These are phyloP conservation scores for Escallonia rubra DNA, from an alignment of 129 eudicot genomes.

Conservation along the genomic window DNA sequence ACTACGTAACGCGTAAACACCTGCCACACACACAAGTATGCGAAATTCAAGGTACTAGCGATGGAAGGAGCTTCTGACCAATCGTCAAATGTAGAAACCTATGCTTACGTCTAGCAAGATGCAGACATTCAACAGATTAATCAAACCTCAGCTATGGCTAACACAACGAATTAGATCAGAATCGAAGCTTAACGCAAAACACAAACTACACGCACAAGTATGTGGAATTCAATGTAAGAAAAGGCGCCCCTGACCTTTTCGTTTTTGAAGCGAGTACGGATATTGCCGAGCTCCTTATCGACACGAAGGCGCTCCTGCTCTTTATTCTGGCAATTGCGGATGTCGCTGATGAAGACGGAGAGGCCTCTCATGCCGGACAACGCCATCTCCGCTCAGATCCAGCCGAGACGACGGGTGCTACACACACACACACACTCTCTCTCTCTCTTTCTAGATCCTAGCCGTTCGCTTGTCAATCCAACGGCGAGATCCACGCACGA, in stretches of 20 bases:
- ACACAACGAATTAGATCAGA: neutral
- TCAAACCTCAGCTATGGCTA: neutral
- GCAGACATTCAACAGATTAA: too few species aligned
- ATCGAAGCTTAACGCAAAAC: neutral
- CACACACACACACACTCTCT: neutral
- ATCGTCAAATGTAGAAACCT: too few species aligned
- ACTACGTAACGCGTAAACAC: too few species aligned
- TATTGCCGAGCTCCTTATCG: constrained; percentile 93
- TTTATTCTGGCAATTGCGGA: constrained; percentile 97
- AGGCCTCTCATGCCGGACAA: constrained; percentile 96
- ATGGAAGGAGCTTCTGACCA: too few species aligned
- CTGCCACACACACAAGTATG: too few species aligned
- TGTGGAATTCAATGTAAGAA: neutral
- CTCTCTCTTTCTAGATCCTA: constrained; percentile 46
- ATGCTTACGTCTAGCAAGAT: too few species aligned
- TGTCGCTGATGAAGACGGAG: constrained; percentile 88
- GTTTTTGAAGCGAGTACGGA: constrained; percentile 86
- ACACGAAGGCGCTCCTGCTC: constrained; percentile 94
- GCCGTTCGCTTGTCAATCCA: constrained; percentile 22
- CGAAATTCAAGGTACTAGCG: too few species aligned
- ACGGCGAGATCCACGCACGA: neutral
- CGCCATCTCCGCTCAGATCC: constrained; percentile 79
- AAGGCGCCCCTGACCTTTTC: constrained; percentile 66
- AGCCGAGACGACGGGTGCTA: constrained; percentile 8
- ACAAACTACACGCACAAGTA: neutral